Percentiles rank a stretch among this genome's conserved stretches.
These are phyloP conservation scores for Xylaria sp. DNA, from an alignment of 2,329 filamentous ascomycete species.

Conservation along the genomic window DNA sequence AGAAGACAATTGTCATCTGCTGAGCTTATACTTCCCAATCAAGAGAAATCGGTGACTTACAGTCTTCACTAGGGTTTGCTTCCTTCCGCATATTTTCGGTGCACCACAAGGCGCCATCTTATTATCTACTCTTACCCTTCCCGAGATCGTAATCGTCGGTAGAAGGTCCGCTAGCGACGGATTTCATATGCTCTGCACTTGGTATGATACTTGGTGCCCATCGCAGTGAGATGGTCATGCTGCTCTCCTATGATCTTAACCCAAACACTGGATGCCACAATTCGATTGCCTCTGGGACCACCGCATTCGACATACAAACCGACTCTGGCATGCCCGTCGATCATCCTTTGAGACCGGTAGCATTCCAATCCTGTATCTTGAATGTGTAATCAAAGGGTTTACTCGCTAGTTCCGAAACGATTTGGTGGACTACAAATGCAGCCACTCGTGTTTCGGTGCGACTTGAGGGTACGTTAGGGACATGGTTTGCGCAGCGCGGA, in stretches of 20 bases:
- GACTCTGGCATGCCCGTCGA: conserved; percentile 91
- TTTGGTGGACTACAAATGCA: conserved; percentile 92
- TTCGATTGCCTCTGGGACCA: conserved; percentile 88
- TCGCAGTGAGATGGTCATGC: conserved; percentile 79
- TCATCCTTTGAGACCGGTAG: conserved; percentile 87
- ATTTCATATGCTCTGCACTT: conserved; percentile 52
- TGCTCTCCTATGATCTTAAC: conserved; percentile 82
- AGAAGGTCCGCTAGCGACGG: conserved; percentile 52
- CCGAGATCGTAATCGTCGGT: conserved; percentile 58
- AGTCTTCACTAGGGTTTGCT: no score
- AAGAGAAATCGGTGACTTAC: no score
- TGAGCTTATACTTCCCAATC: no score
- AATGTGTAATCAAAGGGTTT: conserved; percentile 88
- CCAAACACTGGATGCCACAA: conserved; percentile 91
- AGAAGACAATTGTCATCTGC: no score
- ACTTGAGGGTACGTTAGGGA: conserved; percentile 83
- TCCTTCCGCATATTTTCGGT: background rate
- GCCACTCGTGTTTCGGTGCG: conserved; percentile 82
- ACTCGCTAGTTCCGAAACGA: conserved; percentile 79
- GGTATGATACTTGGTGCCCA: conserved; percentile 85
- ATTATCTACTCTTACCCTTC: conserved; percentile 45
- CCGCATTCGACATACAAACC: conserved; percentile 92
- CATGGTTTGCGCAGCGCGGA: conserved; percentile 86
- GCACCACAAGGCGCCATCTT: background rate
- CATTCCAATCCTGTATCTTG: conserved; percentile 97